Percentiles rank a stretch among this genome's conserved stretches.
These are phyloP conservation scores for Fraxinus baroniana DNA, from an alignment of 305 asterid genomes.

Conservation along the genomic window DNA sequence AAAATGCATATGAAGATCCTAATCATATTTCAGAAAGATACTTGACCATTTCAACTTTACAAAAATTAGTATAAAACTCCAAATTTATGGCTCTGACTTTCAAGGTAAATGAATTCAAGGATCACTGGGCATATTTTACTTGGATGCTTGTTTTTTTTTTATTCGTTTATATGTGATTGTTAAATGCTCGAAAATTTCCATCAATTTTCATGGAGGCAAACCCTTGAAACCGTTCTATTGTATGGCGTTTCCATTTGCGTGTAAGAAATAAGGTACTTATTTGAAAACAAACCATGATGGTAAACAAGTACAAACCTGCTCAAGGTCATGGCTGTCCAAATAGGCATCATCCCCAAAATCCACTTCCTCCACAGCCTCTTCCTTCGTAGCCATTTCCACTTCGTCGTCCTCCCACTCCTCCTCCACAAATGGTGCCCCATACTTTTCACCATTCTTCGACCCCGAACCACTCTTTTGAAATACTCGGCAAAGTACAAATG, in stretches of 20 bases:
- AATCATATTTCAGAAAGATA: not conserved
- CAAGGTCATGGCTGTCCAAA: constrained; percentile 72
- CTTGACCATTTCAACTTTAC: not conserved
- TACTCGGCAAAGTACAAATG: constrained; percentile 85
- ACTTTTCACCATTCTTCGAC: constrained; percentile 92
- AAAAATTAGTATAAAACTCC: not conserved
- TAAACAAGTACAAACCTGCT: constrained; percentile 60
- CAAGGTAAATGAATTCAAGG: not conserved
- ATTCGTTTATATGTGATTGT: not conserved
- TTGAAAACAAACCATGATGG: not conserved
- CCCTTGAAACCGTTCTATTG: not conserved
- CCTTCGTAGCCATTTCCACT: constrained; percentile 42
- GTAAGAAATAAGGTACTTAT: not conserved
- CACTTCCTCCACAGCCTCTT: constrained; percentile 57
- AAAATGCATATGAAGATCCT: not conserved
- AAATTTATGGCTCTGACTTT: not conserved
- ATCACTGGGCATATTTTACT: not conserved
- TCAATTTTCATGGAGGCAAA: not conserved
- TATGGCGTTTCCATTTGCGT: not conserved
- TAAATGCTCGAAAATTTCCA: not conserved
- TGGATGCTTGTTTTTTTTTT: not conserved
- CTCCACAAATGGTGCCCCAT: constrained; percentile 95
- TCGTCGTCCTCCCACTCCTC: constrained; percentile 93
- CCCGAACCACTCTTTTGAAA: constrained; percentile 99
- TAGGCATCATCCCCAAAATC: constrained; percentile 58